Evolutionary conservation across 768 basidiomycete genomes (phyloP), one percentile per base, ranked within the genome.

Genomic region (Leucocoprinus sp.): DNA sequence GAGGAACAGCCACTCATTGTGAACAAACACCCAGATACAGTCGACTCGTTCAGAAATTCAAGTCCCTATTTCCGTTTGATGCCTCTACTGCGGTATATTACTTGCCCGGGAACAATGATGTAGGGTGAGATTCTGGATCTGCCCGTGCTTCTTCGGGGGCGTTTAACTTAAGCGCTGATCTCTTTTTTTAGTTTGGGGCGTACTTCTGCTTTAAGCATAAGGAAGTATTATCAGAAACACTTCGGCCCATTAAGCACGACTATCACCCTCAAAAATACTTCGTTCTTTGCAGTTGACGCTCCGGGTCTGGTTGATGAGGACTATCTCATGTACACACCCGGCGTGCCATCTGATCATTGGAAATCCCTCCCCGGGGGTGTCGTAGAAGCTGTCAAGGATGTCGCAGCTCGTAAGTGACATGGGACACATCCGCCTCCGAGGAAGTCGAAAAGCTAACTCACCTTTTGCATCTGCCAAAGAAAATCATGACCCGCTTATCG

Each of bases 261-360:
- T 9, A 66, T 86, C 45, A 57, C 68, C 3, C 65, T 90, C 50
- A 74, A 75, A 6, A 88, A 83, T 37, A 83, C 89, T 55, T 78
- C 78, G 0, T 72, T 92, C 39, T 58, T 90, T n/a, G 64, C 79
- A 38, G 60, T 92, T 15, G 78, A 92, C 55, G 78, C 86, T 2
- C 82, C 88, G 1, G 82, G 76, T n/a, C 69, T 92, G 18, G 79
- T 88, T 9, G 87, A 91, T 48, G 85, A 90, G 60, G 86, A 89
- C 55, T 87, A 88, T 55, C 71, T 71, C 24, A 77, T 81, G 22
- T 68, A 78, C 17, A 74, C 69, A 2, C 67, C 59, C 11, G 70
- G 67, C 6, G 56, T 66, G 12, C 60, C 67, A 7, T 87, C 76
- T 51, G 70, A 70, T 28, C 59, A 70, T 31, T 87, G 82, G 82